Evolutionary conservation across 2,329 filamentous ascomycete genomes (phyloP), one percentile per base, ranked within the genome.

Genomic region (Hymenoscyphus infarciens): DNA sequence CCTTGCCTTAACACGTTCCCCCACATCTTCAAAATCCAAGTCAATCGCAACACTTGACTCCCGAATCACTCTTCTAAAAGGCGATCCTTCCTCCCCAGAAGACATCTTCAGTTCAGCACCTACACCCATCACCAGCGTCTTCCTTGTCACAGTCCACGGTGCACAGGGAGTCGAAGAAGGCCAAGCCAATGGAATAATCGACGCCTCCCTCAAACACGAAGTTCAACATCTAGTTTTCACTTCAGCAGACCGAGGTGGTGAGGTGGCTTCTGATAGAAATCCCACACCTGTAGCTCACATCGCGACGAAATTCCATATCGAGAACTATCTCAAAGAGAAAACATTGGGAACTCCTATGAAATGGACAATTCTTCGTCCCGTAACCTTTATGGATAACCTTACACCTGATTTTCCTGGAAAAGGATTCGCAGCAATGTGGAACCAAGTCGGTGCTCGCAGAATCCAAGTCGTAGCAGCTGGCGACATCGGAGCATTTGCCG

Each of bases 181-280:
- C 7, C 85, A 89, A 35, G 33, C 33, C 33, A 35, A 80, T 49
- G 78, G 75, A 0, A 75, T 90, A 7, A 77, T 88, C 61, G 82
- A 87, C 63, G 82, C 79, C n/a, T 78, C 83, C 2, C 70, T 88
- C 62, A 78, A 80, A 29, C 73, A 82, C 29, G 78, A 79, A 13
- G 82, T 89, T 45, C 76, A 79, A 63, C 81, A 85, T 69, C 87
- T 89, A 67, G 81, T 90, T 54, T 89, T 88, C 75, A 82, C 80
- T 33, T 84, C 81, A 59, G 84, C 88, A 29, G 87, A 89, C 66
- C 83, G 87, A 45, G 84, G 85, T 53, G 85, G 86, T 55, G 74
- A 76, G 25, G 74, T 74, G 2, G 78, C 78, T 5, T 81, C 79
- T 56, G 80, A 81, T 69, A 78, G 79, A 4, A 81, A 80, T 64